Conservation (phyloP, 202 grass and related monocot species). For the Sporobolus alterniflorus region DNA sequence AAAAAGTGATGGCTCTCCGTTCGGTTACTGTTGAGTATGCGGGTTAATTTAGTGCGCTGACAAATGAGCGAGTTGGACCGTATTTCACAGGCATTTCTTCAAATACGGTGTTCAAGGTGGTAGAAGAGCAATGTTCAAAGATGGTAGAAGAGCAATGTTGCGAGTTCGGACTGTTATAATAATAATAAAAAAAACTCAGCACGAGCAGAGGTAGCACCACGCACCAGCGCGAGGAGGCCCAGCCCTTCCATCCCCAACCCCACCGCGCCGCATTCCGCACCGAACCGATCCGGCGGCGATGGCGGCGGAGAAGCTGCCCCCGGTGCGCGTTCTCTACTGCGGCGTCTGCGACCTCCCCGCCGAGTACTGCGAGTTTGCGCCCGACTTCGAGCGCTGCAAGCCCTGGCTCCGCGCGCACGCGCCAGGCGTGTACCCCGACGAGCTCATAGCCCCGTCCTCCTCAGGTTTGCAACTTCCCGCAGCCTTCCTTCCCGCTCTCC, state of each 20-base stretch:
- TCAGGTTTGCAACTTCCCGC: not conserved
- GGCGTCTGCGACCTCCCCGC: conserved; percentile 86
- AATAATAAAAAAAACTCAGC: too few species aligned
- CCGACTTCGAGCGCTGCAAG: conserved; percentile 98
- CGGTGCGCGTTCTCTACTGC: conserved; percentile 86
- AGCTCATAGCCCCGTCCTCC: conserved; percentile 62
- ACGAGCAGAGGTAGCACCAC: too few species aligned
- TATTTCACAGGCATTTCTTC: too few species aligned
- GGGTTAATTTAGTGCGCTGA: too few species aligned
- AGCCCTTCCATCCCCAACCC: not conserved
- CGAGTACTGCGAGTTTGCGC: conserved; percentile 99
- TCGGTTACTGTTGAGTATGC: too few species aligned
- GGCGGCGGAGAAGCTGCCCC: conserved; percentile 74
- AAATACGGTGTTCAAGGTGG: too few species aligned
- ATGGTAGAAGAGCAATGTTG: too few species aligned
- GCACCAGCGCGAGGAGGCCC: not conserved
- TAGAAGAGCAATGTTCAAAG: too few species aligned
- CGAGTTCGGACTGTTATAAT: too few species aligned
- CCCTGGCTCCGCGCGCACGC: conserved; percentile 91
- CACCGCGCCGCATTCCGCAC: not conserved
- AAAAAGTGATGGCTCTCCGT: too few species aligned
- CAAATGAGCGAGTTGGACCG: too few species aligned
- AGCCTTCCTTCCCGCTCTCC: not conserved
- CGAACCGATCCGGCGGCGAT: conserved; percentile 26
- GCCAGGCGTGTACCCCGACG: conserved; percentile 88